Evolutionary conservation across 2,329 filamentous ascomycete species (phyloP).

Genomic region (Gnomoniopsis smithogilvyi): DNA sequence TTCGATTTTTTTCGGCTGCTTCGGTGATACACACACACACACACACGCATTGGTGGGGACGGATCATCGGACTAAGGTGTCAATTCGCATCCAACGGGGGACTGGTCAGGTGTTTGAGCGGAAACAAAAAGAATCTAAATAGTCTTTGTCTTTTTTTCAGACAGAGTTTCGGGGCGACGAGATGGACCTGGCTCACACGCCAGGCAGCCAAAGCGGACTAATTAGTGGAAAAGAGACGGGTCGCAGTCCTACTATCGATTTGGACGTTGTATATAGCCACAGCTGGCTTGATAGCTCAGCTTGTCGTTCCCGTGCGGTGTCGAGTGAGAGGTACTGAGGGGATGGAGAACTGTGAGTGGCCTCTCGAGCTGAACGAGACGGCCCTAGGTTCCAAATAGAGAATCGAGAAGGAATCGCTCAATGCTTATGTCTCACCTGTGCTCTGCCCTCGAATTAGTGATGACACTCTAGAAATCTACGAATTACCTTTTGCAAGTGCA

Average conservation of each 20-base stretch:
- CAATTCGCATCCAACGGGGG: slow-evolving; percentile 5
- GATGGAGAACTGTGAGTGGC: neutral
- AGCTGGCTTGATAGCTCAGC: neutral
- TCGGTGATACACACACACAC: slow-evolving; percentile 11
- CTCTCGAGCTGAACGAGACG: neutral
- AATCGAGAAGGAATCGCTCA: neutral
- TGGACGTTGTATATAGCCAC: neutral
- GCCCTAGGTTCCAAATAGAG: neutral
- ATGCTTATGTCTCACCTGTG: too few relatives aligned
- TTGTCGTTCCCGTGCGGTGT: neutral
- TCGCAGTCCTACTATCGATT: neutral
- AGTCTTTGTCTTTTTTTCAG: slow-evolving; percentile 9
- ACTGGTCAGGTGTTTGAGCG: slow-evolving; percentile 22
- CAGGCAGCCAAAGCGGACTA: neutral
- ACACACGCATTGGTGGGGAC: neutral
- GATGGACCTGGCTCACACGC: neutral
- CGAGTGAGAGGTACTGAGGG: neutral
- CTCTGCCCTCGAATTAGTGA: neutral
- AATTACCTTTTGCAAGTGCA: neutral
- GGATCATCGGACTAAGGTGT: neutral
- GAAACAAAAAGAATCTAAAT: slow-evolving; percentile 21
- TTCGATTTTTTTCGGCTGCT: neutral
- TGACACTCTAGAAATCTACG: neutral
- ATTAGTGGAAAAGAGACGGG: neutral
- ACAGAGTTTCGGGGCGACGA: slow-evolving; percentile 6